Base-by-base conservation (phyloP, 2,329 filamentous ascomycete species). In the Fusarium tupiense region DNA sequence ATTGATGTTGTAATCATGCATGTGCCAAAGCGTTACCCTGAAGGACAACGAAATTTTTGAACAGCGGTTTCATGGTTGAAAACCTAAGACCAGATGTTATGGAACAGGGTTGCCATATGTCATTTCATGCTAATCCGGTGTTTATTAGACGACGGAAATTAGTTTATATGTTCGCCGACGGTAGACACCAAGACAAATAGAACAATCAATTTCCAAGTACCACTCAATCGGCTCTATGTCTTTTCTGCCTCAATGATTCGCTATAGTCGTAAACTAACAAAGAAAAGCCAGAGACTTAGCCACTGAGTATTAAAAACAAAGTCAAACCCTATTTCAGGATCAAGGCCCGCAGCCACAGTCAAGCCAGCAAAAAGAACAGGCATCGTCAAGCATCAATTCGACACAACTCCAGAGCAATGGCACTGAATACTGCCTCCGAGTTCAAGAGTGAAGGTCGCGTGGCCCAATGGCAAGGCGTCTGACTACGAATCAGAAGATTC, bases 401-500 rank as follows among this genome's bases (percentile, higher is more conserved):
- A 19, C 2, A 12, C 6, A 10, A 3, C 8, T 9, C 2, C 17
- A 29, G 0, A 24, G 1, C 1, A 7, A 61, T 67, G 19, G 0
- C 1, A 7, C 12, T 3, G 7, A 22, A 53, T n/a, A 19, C 1
- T 5, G 8, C 0, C 1, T 1, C 2, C 1, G 5, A 6, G 0
- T 17, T 29, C 6, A 69, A 22, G 17, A 64, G 20, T 13, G 26
- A 65, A 53, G 72, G 72, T 75, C 60, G 68, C 76, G 76, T 78
- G 76, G 71, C 70, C 71, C 70, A 74, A 74, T 75, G 75, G 75
- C 73, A 76, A 76, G 74, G 76, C 75, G 73, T 77, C 76, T 77
- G 75, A 75, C 76, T 77, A 77, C 76, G 75, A 77, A 77, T 77
- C 76, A 77, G 76, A 74, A 77, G 75, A 77, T 77, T 75, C 67